Base-by-base conservation (phyloP, 2,329 filamentous ascomycete species). In the Penicillium sp. region DNA sequence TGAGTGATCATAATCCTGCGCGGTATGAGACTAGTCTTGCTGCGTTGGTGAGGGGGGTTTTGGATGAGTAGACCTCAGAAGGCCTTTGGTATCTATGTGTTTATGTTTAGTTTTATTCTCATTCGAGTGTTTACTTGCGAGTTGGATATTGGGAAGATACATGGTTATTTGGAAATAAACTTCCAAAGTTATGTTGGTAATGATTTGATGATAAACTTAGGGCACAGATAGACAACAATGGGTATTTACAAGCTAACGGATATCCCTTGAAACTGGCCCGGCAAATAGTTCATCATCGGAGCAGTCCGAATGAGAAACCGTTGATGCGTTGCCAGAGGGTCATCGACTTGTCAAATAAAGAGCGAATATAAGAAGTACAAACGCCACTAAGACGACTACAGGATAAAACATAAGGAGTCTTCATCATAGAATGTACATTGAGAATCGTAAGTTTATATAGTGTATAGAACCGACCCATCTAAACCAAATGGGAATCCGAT, bases 1-100 rank as follows among this genome's bases (percentile, higher is more conserved):
- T 92, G 71, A 80, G 84, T 56, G 89, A 92, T 68, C 89, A 92
- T 68, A 90, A 84, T 60, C 89, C 89, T 3, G 87, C 83, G 27
- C 79, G 85, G 60, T 92, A 92, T 67, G 89, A 91, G 71, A 81
- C 83, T 56, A 85, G 84, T 55, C 71, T 92, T 62, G 82, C 83
- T 54, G 82, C 83, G 57, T 74, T 91, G 68, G 72, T 74, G 56
- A 64, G 73, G 67, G 75, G 72, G 59, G 71, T 75, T 71, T 64
- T 76, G 62, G 77, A 74, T 65, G 72, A 71, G 65, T 75, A 62
- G 34, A 18, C 3, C 13, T 41, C 16, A n/a, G 15, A 9, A 21
- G 34, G n/a, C 1, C 23, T n/a, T 12, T 5, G 18, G 18, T 18
- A 31, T 21, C 8, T 6, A 18, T n/a, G 16, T 8, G 34, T 15